These are phyloP conservation scores for Monosporascus sp. DNA, from an alignment of 2,329 filamentous ascomycete genomes.

Conservation along the genomic window DNA sequence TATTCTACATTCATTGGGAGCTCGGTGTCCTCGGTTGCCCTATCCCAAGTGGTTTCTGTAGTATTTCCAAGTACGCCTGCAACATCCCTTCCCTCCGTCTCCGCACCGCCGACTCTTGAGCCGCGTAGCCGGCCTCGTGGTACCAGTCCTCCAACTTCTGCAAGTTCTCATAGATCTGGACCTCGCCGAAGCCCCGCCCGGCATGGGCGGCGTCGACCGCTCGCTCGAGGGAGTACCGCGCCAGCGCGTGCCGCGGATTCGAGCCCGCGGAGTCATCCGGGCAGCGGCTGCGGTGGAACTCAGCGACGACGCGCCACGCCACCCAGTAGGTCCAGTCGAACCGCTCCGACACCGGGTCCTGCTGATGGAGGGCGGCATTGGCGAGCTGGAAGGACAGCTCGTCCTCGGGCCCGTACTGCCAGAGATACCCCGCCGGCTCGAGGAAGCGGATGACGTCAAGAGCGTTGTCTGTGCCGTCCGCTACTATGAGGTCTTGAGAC, in stretches of 20 bases:
- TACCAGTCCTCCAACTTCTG: slow-evolving; percentile 14
- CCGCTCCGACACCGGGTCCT: slow-evolving; percentile 4
- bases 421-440: slow-evolving; percentile 12
- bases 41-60: slow-evolving; percentile 1
- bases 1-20: background rate
- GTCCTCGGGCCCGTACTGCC: slow-evolving; percentile 14
- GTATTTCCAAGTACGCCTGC: slow-evolving; percentile 7
- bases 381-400: slow-evolving; percentile 12
- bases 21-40: slow-evolving; percentile 1
- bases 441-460: slow-evolving; percentile 8
- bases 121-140: slow-evolving; percentile 11
- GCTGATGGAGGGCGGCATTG: slow-evolving; percentile 5
- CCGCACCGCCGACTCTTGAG: slow-evolving; percentile 6
- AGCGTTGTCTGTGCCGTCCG: background rate
- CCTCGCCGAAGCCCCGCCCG: slow-evolving; percentile 10
- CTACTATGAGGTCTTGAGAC: slow-evolving; percentile 1
- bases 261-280: slow-evolving; percentile 1
- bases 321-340: slow-evolving; percentile 14
- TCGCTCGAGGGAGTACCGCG: slow-evolving; percentile 11
- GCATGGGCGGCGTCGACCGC: slow-evolving; percentile 12
- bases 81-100: slow-evolving; percentile 10
- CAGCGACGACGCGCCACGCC: slow-evolving; percentile 14
- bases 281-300: slow-evolving; percentile 12
- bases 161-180: slow-evolving; percentile 15
- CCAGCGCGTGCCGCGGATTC: slow-evolving; percentile 13